Conservation (phyloP, 2,329 filamentous ascomycete genomes). For the Ustulina deusta region DNA sequence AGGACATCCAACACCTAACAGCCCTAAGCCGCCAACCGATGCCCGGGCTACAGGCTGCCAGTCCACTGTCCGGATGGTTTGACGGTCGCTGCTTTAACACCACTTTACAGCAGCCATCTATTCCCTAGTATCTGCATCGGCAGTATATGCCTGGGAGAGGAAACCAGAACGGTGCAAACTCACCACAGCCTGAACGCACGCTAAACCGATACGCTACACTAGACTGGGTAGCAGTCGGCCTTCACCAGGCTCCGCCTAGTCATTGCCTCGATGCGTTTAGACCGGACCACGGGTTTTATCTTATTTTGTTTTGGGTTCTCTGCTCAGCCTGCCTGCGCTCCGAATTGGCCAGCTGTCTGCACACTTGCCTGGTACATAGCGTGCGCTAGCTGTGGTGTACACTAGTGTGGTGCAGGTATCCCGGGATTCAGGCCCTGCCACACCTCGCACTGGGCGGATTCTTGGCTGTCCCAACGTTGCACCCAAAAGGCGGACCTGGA, state of each 20-base stretch:
- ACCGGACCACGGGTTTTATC: background rate
- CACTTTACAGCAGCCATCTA: conserved; percentile 4
- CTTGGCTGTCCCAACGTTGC: conserved; percentile 43
- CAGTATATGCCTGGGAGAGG: no score
- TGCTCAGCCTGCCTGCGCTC: conserved; percentile 11
- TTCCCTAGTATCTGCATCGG: no score
- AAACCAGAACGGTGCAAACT: no score
- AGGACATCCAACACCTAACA: background rate
- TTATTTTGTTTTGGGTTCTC: conserved; percentile 6
- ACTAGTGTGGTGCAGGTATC: background rate
- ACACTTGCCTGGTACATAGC: conserved; percentile 17
- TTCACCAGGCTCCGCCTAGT: conserved; percentile 8
- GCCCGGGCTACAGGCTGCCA: background rate
- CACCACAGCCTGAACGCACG: background rate
- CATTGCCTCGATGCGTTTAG: conserved; percentile 27
- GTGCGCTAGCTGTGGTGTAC: conserved; percentile 2
- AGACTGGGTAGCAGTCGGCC: conserved; percentile 6
- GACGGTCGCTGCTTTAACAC: conserved; percentile 36
- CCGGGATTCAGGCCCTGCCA: conserved; percentile 26
- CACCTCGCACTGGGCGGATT: conserved; percentile 42
- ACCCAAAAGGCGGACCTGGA: conserved; percentile 41
- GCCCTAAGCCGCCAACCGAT: conserved; percentile 6
- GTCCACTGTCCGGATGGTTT: background rate
- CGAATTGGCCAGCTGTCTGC: conserved; percentile 34
- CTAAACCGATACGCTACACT: background rate